A percentile compares a stretch with the other conserved stretches of the same genome.
phyloP scores from a whole-genome alignment of 345 rosid genomes.

The Salix exigua region DNA sequence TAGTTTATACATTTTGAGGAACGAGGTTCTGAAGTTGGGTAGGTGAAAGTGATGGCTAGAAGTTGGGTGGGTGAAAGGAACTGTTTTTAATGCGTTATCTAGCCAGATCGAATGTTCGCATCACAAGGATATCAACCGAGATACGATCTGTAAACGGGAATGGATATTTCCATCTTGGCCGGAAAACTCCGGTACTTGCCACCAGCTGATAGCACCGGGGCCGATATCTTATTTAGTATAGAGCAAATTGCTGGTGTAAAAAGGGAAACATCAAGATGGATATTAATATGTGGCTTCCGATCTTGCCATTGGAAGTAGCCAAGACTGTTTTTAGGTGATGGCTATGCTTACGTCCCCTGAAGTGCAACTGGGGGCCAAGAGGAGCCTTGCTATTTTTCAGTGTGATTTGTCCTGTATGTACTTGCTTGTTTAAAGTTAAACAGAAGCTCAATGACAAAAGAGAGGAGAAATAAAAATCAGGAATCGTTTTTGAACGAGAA shows the following conservation, averaged over 20 bases:
- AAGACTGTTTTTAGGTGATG: neutral
- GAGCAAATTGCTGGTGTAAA: neutral
- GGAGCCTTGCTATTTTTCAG: neutral
- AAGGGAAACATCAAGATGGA: neutral
- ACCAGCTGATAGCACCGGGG: neutral
- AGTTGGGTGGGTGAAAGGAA: neutral
- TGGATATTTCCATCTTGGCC: neutral
- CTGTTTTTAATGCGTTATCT: neutral
- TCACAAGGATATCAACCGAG: no score
- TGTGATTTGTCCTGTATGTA: neutral
- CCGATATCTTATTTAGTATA: neutral
- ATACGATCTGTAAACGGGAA: neutral
- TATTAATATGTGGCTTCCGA: neutral
- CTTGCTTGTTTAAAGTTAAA: neutral
- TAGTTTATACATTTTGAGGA: neutral
- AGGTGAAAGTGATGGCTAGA: neutral
- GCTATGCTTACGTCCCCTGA: neutral
- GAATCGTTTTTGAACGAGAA: neutral
- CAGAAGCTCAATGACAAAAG: neutral
- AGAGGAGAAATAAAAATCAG: neutral
- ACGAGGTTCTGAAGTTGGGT: neutral
- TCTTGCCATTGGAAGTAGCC: neutral
- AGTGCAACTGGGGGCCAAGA: neutral
- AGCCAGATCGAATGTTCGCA: neutral
- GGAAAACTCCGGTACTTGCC: neutral